These are phyloP conservation scores for Pseudocercospora ulei DNA, from an alignment of 2,329 filamentous ascomycete genomes.

Conservation along the genomic window DNA sequence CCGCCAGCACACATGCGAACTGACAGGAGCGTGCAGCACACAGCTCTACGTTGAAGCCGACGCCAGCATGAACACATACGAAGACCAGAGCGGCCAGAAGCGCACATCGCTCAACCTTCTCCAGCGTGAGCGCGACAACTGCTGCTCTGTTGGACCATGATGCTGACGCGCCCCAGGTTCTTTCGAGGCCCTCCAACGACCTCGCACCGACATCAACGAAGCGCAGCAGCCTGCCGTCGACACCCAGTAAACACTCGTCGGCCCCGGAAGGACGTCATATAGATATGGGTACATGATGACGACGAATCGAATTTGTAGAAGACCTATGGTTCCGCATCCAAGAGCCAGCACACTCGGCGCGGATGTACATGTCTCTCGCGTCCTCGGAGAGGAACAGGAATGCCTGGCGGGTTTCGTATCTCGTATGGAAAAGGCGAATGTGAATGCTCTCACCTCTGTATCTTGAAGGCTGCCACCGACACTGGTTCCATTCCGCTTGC, in stretches of 20 bases:
- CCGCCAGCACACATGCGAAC: background rate
- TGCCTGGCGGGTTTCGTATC: conserved; percentile 3
- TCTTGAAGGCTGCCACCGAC: too few relatives aligned
- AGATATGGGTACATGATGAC: conserved; percentile 4
- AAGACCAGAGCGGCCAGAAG: conserved; percentile 61
- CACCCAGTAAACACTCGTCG: conserved; percentile 1
- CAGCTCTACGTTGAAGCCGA: conserved; percentile 79
- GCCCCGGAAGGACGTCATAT: background rate
- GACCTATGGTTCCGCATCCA: conserved; percentile 9
- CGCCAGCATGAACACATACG: conserved; percentile 56
- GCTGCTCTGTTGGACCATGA: conserved; percentile 3
- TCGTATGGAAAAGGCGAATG: conserved; percentile 13
- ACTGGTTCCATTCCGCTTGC: too few relatives aligned
- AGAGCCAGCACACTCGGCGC: conserved; percentile 12
- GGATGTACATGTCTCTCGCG: background rate
- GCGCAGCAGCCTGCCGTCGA: conserved; percentile 17
- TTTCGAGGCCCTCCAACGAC: conserved; percentile 43
- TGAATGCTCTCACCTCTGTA: conserved; percentile 11
- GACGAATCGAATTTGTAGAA: conserved; percentile 10
- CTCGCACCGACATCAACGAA: conserved; percentile 18
- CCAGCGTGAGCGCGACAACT: conserved; percentile 59
- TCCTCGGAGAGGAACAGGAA: background rate
- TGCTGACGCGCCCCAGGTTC: conserved; percentile 33
- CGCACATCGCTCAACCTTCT: conserved; percentile 57
- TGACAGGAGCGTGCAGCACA: conserved; percentile 46